A percentile compares a stretch with the other conserved stretches of the same genome.
Conservation (phyloP, 2,329 filamentous ascomycete species). For the Diplodia mutila region DNA sequence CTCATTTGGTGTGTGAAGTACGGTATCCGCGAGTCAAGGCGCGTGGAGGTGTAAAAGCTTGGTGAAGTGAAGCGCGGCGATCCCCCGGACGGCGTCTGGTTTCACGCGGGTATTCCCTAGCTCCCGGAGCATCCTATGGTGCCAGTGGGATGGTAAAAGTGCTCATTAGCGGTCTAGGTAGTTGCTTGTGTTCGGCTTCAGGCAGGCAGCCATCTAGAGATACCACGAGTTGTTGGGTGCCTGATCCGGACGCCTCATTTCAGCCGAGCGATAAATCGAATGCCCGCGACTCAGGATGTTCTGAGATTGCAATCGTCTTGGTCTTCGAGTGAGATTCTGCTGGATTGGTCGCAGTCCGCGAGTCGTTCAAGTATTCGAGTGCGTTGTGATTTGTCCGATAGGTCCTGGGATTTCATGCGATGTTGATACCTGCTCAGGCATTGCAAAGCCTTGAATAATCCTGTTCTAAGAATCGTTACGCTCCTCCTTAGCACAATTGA, state of each 20-base stretch:
- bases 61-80: background rate
- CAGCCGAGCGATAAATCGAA: background rate
- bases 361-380: too few species aligned
- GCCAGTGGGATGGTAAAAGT: background rate
- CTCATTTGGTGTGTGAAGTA: background rate
- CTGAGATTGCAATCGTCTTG: background rate
- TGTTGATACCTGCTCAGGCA: too few species aligned
- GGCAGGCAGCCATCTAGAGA: background rate
- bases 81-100: background rate
- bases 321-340: background rate
- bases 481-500: too few species aligned
- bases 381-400: too few species aligned
- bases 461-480: too few species aligned
- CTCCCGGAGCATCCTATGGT: background rate
- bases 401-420: too few species aligned
- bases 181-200: background rate
- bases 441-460: too few species aligned
- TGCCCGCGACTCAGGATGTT: background rate
- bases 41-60: background rate
- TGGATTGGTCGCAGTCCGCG: too few species aligned
- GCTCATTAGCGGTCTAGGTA: background rate
- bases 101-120: background rate
- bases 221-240: background rate
- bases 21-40: background rate
- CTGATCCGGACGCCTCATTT: background rate